Evolutionary conservation across 2,329 filamentous ascomycete genomes (phyloP), one percentile per base, ranked within the genome.

Genomic region (Ceratocystis huliohia): DNA sequence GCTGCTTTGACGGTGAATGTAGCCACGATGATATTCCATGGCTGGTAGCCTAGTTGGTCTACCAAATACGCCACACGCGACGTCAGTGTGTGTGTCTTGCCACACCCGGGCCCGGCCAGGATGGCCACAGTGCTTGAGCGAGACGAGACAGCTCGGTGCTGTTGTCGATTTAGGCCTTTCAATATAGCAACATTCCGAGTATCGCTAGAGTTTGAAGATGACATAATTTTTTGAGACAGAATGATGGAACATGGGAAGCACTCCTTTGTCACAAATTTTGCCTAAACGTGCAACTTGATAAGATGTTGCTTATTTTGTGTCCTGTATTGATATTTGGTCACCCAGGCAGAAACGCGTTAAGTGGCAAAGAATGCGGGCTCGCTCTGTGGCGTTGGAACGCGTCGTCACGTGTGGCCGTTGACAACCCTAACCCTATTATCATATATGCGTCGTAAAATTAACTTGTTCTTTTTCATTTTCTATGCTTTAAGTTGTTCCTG

Each of bases 1-100:
- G 92, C 90, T 0, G 94, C 92, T 75, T 97, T 97, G 74, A 96
- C 91, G 1, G 94, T 99, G 73, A 99, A 99, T 0, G 93, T 97
- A 69, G 93, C 94, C 68, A 96, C 93, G 68, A 99, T 86, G 72
- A 97, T 86, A 77, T 96, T 91, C 77, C 88, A 85, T 72, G 93
- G 93, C 66, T 84, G 82, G 71, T 90, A 84, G 53, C 86, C 84
- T 71, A 84, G 78, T 71, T 88, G 80, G 63, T 87, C 83, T 65
- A 96, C 82, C 37, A 96, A 84, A 81, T 93, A 95, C 71, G 92
- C 92, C 67, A 96, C 91, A 69, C 94, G 88, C 57, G 92, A 90
- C 0, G 92, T 96, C 65, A 99, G 81, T 0, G 94, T 97, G 75
- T 96, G 95, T 15, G 93, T 99, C 76, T 99, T 97, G 22, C 94